Base-by-base conservation (phyloP, 23 red algal genomes). In the Cyanidiococcus yangmingshanensis region DNA sequence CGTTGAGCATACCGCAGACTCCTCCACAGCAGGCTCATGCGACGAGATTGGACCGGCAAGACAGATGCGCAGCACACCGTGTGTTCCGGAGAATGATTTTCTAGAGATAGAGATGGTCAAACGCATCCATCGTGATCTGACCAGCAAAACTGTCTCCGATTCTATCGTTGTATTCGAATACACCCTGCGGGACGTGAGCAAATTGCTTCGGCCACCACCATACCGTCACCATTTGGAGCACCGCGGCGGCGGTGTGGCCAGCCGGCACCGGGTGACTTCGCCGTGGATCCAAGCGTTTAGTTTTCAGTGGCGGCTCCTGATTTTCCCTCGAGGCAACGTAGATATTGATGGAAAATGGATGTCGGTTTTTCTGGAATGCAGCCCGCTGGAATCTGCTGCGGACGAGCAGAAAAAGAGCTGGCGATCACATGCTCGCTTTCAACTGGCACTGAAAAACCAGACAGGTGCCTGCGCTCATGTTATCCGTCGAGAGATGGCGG, bases 281-380 rank as follows among this genome's bases (percentile, higher is more conserved):
- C 87, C 83, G 2, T 96, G 83, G 77, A 79, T 89, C 38, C 18
- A 86, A 30, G 83, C 83, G 58, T 87, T 71, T 50, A 87, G 93
- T 29, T 97, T 76, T 37, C 57, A 81, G 67, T 97, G 93, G 93
- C 80, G 93, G 32, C 83, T 97, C 25, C 79, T 97, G 7, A 91
- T 97, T 31, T 97, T 97, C 67, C 93, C 93, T 1, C 59, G 83
- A 36, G 93, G 93, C 18, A 97, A 97, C 75, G 63, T 58, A 7
- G 40, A 58, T 68, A 57, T 38, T 1, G 86, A 79, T 24, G 80
- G 40, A 31, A 0, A 2, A 30, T 68, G 7, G 45, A 40, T 81
- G 78, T 71, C 63, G 7, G 63, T 71, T 25, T 71, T 71, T 71
- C 32, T 71, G 63, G 63, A 71, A 29, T 71, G 63, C 27, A 32